Evolutionary conservation across 2,329 filamentous ascomycete genomes (phyloP).

Genomic region (Hymenoscyphus fructigenus): DNA sequence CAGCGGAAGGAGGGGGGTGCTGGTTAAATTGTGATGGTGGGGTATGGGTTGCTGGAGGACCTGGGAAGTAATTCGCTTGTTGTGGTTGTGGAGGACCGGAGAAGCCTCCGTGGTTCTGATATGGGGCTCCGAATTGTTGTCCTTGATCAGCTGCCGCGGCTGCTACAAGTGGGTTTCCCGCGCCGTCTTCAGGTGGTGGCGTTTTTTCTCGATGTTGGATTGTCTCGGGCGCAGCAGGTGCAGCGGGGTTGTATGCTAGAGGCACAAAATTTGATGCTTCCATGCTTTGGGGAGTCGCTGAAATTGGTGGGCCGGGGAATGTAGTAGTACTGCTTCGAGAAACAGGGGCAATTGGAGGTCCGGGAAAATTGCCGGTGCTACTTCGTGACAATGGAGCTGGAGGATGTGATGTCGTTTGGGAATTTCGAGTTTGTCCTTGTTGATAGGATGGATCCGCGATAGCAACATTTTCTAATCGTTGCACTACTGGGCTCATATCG

Average conservation of each 20-base stretch:
- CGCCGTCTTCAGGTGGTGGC: constrained; percentile 68
- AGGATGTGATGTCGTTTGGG: constrained; percentile 24
- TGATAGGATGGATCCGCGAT: constrained; percentile 58
- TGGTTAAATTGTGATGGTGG: constrained; percentile 20
- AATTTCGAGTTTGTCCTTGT: constrained; percentile 32
- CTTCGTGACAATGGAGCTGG: constrained; percentile 11
- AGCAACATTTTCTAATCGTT: constrained; percentile 69
- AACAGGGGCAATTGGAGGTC: constrained; percentile 5
- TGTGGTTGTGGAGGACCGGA: constrained; percentile 20
- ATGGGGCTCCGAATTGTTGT: constrained; percentile 51
- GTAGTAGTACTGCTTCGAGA: constrained; percentile 10
- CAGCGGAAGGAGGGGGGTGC: constrained; percentile 19
- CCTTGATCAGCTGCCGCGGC: constrained; percentile 58
- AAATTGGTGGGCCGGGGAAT: constrained; percentile 35
- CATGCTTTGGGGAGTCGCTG: constrained; percentile 37
- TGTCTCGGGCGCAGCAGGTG: constrained; percentile 69
- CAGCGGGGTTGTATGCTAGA: constrained; percentile 77
- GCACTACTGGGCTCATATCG: constrained; percentile 67
- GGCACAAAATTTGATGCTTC: constrained; percentile 54
- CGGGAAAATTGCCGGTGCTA: constrained; percentile 10
- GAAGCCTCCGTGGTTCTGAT: constrained; percentile 22
- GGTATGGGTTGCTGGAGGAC: constrained; percentile 21
- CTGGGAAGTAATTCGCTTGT: constrained; percentile 40
- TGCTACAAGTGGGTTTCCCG: constrained; percentile 56
- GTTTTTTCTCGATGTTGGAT: constrained; percentile 77